Evolutionary conservation across 108 stramenopile genomes (phyloP), one percentile per base, ranked within the genome.

Genomic region (Ochromonas danica): DNA sequence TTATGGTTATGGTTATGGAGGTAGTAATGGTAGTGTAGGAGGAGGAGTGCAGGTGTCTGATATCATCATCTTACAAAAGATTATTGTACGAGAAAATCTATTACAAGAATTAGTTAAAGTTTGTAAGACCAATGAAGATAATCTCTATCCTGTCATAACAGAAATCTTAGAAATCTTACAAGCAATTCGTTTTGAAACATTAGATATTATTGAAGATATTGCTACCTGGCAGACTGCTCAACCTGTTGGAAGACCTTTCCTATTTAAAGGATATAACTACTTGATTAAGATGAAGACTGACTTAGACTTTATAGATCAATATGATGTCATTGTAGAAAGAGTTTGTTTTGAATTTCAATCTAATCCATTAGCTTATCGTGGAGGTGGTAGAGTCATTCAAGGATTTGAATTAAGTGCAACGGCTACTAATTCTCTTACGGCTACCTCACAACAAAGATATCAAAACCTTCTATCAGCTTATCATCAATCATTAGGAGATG

Each of bases 141-240:
- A 31, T 10, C 17, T 57, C 31, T 6, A 14, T 14, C 28, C 45
- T 6, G 40, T 75, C 28, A 17, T 75, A 10, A 22, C 10, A 6
- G 72, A 75, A 60, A 33, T 60, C n/a, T 6, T 27, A 14, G 72
- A 75, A 36, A 6, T 75, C 6, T 3, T 75, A 6, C 6, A 75
- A 41, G 72, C 72, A 36, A 42, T 75, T 27, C 14, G 72, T 10
- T 75, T 75, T 36, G n/a, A 75, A 60, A 75, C 72, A 75, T 3
- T 75, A 10, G 72, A 75, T 42, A 60, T 75, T 45, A 33, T 75
- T 36, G 72, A 75, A 60, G 72, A 75, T 57, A 75, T 75, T 10
- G 22, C 14, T 41, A 60, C n/a, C 38, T 75, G 72, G 72, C 43
- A 75, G 40, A 10, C 51, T 10, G 3, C 28, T 75, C 28, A 17